Conservation (phyloP, 176 grass and related monocot species). For the Avena sativa region DNA sequence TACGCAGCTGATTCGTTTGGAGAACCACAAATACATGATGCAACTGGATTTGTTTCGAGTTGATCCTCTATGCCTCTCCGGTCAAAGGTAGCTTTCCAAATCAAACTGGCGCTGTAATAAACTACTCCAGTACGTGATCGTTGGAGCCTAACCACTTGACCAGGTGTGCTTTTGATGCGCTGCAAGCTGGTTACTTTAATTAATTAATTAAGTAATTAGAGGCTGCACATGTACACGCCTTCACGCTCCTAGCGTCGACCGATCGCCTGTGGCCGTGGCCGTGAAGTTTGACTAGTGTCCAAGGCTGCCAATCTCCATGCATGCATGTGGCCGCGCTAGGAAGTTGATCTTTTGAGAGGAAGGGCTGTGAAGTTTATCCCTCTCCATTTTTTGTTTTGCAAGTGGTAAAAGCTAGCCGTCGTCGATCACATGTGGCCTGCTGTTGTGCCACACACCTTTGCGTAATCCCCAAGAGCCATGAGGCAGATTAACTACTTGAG, state of each 20-base stretch:
- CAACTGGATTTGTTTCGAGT: not conserved
- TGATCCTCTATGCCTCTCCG: not conserved
- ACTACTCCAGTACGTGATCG: not conserved
- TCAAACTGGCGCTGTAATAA: not conserved
- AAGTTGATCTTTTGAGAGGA: not conserved
- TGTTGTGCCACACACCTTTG: conserved; percentile 23
- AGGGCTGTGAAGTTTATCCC: not conserved
- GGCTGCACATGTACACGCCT: not conserved
- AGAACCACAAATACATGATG: not conserved
- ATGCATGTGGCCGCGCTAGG: not conserved
- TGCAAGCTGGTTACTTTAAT: not conserved
- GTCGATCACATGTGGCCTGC: conserved; percentile 21
- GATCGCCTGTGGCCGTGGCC: conserved; percentile 2
- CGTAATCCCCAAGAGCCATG: conserved; percentile 23
- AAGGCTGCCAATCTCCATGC: conserved; percentile 19
- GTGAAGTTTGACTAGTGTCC: conserved; percentile 37
- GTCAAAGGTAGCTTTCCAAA: conserved; percentile 41
- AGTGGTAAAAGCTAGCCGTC: not conserved
- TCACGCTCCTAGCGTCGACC: not conserved
- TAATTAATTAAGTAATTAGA: no score
- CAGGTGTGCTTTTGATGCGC: conserved; percentile 53
- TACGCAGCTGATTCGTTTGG: no score
- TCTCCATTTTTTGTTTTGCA: not conserved
- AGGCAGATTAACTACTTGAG: conserved; percentile 6
- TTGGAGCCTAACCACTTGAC: no score